Evolutionary conservation across 1,284 basidiomycete species (phyloP).

Genomic region (Trametes versicolor): DNA sequence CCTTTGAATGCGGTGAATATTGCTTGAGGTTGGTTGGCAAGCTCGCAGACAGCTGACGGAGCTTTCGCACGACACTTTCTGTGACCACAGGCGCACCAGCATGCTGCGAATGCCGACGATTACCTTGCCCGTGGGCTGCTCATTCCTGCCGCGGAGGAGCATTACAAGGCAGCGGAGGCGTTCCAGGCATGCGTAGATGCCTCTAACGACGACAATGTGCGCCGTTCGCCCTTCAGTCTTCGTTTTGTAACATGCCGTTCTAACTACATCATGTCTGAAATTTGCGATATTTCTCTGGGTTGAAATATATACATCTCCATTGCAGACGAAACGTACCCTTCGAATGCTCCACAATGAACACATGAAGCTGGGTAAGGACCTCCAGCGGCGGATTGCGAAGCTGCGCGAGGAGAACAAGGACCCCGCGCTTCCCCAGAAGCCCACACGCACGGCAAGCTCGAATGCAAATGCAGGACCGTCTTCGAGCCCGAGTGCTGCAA

Average conservation of each 20-base stretch:
- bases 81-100: slow-evolving; percentile 73
- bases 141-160: slow-evolving; percentile 71
- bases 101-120: slow-evolving; percentile 82
- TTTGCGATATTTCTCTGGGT: slow-evolving; percentile 15
- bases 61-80: neutral
- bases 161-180: slow-evolving; percentile 75
- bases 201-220: slow-evolving; percentile 74
- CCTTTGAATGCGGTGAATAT: slow-evolving; percentile 48
- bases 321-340: slow-evolving; percentile 78
- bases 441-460: slow-evolving; percentile 37
- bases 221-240: slow-evolving; percentile 36
- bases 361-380: slow-evolving; percentile 69
- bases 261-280: neutral
- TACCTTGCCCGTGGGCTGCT: slow-evolving; percentile 68
- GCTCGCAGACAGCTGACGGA: slow-evolving; percentile 1
- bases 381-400: slow-evolving; percentile 74
- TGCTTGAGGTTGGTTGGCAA: slow-evolving; percentile 1
- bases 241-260: neutral
- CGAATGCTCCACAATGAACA: slow-evolving; percentile 79
- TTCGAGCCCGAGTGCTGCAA: slow-evolving; percentile 27
- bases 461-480: slow-evolving; percentile 26
- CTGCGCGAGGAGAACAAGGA: slow-evolving; percentile 79
- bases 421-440: slow-evolving; percentile 60
- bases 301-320: slow-evolving; percentile 12
- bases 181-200: slow-evolving; percentile 76